A percentile compares a stretch with the other conserved stretches of the same genome.
Evolutionary conservation across 1,284 basidiomycete species (phyloP).

Genomic region (Ustilago loliicola): DNA sequence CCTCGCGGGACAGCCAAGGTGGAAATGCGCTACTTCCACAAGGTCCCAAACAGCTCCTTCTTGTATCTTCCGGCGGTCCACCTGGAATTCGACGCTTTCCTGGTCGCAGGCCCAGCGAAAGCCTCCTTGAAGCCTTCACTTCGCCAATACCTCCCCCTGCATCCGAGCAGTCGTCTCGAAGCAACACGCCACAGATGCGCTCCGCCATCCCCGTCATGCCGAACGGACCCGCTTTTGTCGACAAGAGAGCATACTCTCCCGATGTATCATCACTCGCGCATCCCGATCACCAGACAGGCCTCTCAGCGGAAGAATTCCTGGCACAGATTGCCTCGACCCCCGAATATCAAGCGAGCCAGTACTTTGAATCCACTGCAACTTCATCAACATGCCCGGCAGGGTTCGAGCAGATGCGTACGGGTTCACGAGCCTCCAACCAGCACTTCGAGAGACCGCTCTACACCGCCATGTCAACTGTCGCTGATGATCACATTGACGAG

Average conservation of each 20-base stretch:
- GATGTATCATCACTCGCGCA: constrained; percentile 6
- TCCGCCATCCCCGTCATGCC: constrained; percentile 48
- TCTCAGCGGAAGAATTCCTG: constrained; percentile 40
- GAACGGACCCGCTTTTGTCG: constrained; percentile 39
- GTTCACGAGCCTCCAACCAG: not conserved
- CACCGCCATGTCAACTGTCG: not conserved
- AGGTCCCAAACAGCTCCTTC: constrained; percentile 43
- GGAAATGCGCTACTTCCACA: constrained; percentile 5
- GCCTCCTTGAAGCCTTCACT: constrained; percentile 19
- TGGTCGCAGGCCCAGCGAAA: constrained; percentile 35
- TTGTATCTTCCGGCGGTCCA: constrained; percentile 39
- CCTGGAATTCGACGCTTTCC: constrained; percentile 32
- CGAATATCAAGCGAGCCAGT: constrained; percentile 44
- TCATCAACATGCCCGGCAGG: not conserved
- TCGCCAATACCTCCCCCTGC: constrained; percentile 9
- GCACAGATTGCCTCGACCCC: constrained; percentile 41
- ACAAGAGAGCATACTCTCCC: constrained; percentile 20
- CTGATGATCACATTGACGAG: constrained; percentile 1
- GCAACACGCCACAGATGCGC: constrained; percentile 38
- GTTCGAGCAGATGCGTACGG: not conserved
- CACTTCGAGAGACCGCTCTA: not conserved
- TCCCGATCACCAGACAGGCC: constrained; percentile 7
- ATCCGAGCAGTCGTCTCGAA: constrained; percentile 25
- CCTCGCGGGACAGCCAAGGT: constrained; percentile 3
- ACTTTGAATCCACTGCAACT: constrained; percentile 24